Conservation (phyloP, 1,284 basidiomycete species). For the Microbotryomycetes sp. region DNA sequence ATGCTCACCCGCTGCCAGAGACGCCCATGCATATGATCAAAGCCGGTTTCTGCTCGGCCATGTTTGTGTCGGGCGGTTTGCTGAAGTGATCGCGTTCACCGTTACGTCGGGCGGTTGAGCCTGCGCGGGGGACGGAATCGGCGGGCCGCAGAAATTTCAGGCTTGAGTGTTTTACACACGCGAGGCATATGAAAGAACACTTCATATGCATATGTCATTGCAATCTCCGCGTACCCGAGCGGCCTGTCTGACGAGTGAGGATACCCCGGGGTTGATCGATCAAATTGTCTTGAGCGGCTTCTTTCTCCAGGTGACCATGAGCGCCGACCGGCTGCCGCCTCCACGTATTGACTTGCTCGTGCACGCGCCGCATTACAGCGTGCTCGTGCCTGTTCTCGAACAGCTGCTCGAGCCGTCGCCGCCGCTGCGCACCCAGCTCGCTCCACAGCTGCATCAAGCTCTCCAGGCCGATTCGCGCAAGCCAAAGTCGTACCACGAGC, state of each 20-base stretch:
- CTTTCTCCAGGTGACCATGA: no score
- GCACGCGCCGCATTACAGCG: slow-evolving; percentile 9
- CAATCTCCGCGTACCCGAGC: no score
- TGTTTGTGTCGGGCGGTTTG: not conserved
- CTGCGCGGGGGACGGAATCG: no score
- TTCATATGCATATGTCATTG: no score
- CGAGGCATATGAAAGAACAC: no score
- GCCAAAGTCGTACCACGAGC: slow-evolving; percentile 48
- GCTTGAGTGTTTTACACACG: no score
- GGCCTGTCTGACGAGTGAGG: no score
- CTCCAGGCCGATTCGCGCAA: slow-evolving; percentile 3
- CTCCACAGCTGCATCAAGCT: slow-evolving; percentile 49
- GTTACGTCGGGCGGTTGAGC: not conserved
- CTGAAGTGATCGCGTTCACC: not conserved
- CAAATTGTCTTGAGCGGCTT: no score
- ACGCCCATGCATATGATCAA: slow-evolving; percentile 35
- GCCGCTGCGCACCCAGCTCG: slow-evolving; percentile 51
- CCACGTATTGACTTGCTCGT: slow-evolving; percentile 27
- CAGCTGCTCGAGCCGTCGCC: slow-evolving; percentile 64
- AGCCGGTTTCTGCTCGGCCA: slow-evolving; percentile 12
- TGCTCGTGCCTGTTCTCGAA: slow-evolving; percentile 44
- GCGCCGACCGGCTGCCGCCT: slow-evolving; percentile 16
- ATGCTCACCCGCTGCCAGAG: slow-evolving; percentile 30
- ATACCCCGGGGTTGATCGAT: no score
- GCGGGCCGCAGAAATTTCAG: no score